Percentiles rank a stretch among this genome's conserved stretches.
These are phyloP conservation scores for Dothideomycetidae sp. DNA, from an alignment of 2,329 filamentous ascomycete genomes.

Conservation along the genomic window DNA sequence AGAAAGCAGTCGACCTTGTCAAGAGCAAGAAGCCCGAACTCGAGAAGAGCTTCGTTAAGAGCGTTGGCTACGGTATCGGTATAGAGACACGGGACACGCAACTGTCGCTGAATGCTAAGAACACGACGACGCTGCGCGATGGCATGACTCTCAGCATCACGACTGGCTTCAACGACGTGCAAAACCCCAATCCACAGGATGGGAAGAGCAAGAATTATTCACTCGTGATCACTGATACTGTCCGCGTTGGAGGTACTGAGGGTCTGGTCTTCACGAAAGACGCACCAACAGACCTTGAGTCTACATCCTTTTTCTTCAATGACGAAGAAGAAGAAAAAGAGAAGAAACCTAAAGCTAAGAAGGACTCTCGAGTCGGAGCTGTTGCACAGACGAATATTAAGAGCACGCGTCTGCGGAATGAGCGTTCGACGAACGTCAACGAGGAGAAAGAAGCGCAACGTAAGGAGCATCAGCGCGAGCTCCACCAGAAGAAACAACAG, in stretches of 20 bases:
- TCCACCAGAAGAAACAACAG: constrained; percentile 74
- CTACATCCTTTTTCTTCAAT: constrained; percentile 97
- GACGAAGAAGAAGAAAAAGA: constrained; percentile 80
- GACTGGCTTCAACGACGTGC: constrained; percentile 77
- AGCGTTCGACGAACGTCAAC: constrained; percentile 74
- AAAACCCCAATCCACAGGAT: constrained; percentile 75
- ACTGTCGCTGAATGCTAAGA: constrained; percentile 77
- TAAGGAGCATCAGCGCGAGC: constrained; percentile 82
- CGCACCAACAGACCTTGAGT: constrained; percentile 79
- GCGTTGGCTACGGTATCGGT: constrained; percentile 80
- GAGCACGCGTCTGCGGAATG: constrained; percentile 79
- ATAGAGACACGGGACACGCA: constrained; percentile 80
- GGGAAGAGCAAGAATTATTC: constrained; percentile 84
- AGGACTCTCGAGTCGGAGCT: constrained; percentile 65
- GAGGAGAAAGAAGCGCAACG: constrained; percentile 80
- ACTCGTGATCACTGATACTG: constrained; percentile 79
- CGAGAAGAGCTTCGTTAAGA: constrained; percentile 89
- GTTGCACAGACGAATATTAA: constrained; percentile 93
- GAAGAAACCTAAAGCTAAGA: constrained; percentile 79
- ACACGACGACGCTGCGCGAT: constrained; percentile 67
- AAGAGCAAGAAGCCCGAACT: constrained; percentile 87
- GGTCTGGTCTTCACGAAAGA: constrained; percentile 86
- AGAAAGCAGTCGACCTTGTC: constrained; percentile 66
- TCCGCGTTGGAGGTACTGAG: constrained; percentile 68
- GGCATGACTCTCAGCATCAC: constrained; percentile 93